Evolutionary conservation across 2,329 filamentous ascomycete species (phyloP).

Genomic region (Cryphonectria japonica): DNA sequence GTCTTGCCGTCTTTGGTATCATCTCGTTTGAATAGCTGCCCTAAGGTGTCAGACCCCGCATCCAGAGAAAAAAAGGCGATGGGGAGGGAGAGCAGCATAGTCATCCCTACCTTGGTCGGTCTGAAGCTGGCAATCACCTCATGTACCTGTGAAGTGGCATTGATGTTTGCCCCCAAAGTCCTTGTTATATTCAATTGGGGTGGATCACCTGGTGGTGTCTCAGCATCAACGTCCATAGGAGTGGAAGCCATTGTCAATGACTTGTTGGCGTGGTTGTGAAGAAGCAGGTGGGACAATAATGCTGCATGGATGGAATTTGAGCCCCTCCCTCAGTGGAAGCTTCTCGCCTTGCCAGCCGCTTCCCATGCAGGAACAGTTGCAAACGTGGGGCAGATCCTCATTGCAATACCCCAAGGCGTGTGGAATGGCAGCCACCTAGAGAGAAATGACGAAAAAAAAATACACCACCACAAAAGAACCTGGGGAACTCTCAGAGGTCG

Average conservation of each 20-base stretch:
- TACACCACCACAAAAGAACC: slow-evolving; percentile 6
- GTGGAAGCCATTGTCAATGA: slow-evolving; percentile 51
- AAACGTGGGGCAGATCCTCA: slow-evolving; percentile 11
- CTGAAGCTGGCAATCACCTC: slow-evolving; percentile 79
- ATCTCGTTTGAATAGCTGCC: slow-evolving; percentile 63
- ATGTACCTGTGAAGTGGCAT: slow-evolving; percentile 67
- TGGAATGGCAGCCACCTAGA: neutral
- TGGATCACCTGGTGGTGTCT: slow-evolving; percentile 45
- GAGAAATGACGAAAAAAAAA: neutral
- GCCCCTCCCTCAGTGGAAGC: neutral
- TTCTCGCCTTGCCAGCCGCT: slow-evolving; percentile 6
- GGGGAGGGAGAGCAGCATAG: neutral
- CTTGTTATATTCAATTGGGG: slow-evolving; percentile 54
- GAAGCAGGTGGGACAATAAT: neutral
- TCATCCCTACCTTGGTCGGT: slow-evolving; percentile 70
- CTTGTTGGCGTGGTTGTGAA: neutral
- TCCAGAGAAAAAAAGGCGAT: neutral
- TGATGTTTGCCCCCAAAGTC: slow-evolving; percentile 45
- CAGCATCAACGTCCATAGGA: slow-evolving; percentile 61
- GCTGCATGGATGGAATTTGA: neutral
- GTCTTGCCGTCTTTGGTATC: slow-evolving; percentile 56
- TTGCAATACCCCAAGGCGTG: slow-evolving; percentile 1
- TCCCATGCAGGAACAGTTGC: slow-evolving; percentile 16
- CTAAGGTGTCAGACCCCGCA: neutral
- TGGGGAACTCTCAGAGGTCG: slow-evolving; percentile 20